phyloP scores from a whole-genome alignment of 106 monocot species.

The Hemerocallis citrina region DNA sequence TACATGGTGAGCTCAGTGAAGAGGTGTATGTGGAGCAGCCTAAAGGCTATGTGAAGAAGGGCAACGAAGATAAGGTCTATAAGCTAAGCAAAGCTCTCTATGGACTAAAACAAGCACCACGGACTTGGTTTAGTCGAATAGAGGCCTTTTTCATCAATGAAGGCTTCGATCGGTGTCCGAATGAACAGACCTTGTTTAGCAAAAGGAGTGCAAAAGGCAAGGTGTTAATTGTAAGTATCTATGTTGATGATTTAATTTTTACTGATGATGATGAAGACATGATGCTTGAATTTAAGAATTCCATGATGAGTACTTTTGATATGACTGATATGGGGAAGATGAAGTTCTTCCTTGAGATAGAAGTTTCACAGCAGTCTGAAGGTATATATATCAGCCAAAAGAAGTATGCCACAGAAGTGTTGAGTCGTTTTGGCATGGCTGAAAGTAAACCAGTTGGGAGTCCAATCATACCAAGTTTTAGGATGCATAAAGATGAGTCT shows the following conservation, averaged over 20 bases:
- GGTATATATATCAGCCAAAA: background rate
- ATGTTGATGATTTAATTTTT: background rate
- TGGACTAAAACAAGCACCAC: conserved; percentile 5
- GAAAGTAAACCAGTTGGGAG: background rate
- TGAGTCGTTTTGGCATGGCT: background rate
- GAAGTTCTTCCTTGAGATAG: background rate
- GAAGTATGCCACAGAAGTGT: background rate
- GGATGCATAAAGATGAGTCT: background rate
- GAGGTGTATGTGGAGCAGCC: conserved; percentile 2
- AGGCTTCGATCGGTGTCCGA: background rate
- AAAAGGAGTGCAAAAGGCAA: background rate
- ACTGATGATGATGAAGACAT: background rate
- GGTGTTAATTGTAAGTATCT: background rate
- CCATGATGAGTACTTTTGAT: conserved; percentile 1
- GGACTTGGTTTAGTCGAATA: background rate
- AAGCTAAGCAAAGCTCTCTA: background rate
- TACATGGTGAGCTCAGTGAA: conserved; percentile 1
- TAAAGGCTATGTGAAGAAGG: background rate
- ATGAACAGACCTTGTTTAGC: background rate
- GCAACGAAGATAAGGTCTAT: background rate
- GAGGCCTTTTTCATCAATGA: background rate
- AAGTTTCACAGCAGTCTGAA: background rate
- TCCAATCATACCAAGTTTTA: background rate
- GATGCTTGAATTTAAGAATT: background rate
- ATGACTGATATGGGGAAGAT: background rate